Evolutionary conservation across 495 filamentous ascomycete species (phyloP).

Genomic region (Chaetomidium leptoderma): DNA sequence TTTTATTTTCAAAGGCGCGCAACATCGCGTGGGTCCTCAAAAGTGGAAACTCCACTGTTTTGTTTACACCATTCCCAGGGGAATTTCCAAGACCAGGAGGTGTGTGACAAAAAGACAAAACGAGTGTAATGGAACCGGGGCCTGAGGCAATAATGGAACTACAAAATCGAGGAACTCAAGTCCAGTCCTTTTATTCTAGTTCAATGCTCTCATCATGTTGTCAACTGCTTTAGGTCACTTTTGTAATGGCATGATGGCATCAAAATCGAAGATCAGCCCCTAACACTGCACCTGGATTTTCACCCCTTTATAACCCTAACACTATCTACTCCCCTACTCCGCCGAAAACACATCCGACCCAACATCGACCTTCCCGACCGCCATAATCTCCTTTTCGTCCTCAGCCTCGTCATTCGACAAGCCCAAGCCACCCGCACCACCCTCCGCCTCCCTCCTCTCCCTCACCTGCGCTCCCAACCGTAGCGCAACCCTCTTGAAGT

Average conservation of each 20-base stretch:
- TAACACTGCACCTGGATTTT: too few relatives aligned
- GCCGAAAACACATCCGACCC: slow-evolving; percentile 58
- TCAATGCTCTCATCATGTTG: too few relatives aligned
- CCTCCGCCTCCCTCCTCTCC: slow-evolving; percentile 85
- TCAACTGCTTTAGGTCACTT: too few relatives aligned
- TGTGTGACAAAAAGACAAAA: too few relatives aligned
- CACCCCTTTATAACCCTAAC: too few relatives aligned
- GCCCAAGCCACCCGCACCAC: slow-evolving; percentile 78
- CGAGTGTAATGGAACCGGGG: too few relatives aligned
- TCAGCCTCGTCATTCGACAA: slow-evolving; percentile 84
- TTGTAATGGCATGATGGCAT: too few relatives aligned
- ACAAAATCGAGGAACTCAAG: too few relatives aligned
- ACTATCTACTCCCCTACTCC: background rate
- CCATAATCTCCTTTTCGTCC: slow-evolving; percentile 94
- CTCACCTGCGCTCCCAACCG: slow-evolving; percentile 76
- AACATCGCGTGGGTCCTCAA: background rate
- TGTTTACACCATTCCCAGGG: background rate
- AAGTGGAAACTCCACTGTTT: background rate
- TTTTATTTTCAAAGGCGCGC: background rate
- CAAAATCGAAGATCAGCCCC: too few relatives aligned
- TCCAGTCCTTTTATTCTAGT: too few relatives aligned
- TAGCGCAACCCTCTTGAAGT: slow-evolving; percentile 89
- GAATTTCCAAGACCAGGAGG: too few relatives aligned
- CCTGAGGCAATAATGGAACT: too few relatives aligned
- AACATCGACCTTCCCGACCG: slow-evolving; percentile 84